Percentiles rank a stretch among this genome's conserved stretches.
These are phyloP conservation scores for Stylonectria norvegica DNA, from an alignment of 2,329 filamentous ascomycete genomes.

Conservation along the genomic window DNA sequence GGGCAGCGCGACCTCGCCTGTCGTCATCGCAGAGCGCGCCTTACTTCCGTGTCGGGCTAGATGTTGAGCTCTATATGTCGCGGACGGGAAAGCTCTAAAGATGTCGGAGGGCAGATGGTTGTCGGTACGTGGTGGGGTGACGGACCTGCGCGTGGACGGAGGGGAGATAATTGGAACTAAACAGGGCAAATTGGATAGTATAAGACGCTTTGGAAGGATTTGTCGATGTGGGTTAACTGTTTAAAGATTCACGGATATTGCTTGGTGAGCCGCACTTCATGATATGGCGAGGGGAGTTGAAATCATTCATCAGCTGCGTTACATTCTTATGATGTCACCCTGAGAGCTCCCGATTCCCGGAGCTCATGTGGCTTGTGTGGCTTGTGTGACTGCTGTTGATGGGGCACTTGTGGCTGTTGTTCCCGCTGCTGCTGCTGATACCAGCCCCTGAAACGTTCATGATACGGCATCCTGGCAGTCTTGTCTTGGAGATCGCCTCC, in stretches of 20 bases:
- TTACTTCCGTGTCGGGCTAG: no score
- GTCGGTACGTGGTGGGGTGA: background rate
- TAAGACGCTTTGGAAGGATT: background rate
- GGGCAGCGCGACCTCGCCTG: constrained; percentile 21
- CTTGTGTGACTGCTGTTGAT: no score
- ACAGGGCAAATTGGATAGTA: background rate
- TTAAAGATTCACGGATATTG: no score
- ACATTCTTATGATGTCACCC: background rate
- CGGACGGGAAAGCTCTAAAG: constrained; percentile 13
- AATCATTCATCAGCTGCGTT: background rate
- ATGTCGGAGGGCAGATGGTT: background rate
- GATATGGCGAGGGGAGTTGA: background rate
- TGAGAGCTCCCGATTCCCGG: no score
- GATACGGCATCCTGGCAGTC: no score
- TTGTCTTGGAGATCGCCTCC: no score
- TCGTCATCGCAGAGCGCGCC: constrained; percentile 22
- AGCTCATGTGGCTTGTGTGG: no score
- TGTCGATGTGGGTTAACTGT: background rate
- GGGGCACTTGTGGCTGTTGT: no score
- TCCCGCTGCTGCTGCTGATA: no score
- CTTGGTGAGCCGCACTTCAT: no score
- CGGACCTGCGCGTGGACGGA: background rate
- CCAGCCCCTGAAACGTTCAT: no score
- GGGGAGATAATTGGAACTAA: background rate
- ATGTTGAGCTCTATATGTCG: no score